Conservation (phyloP, 2,329 filamentous ascomycete genomes). For the Alternaria sp. region DNA sequence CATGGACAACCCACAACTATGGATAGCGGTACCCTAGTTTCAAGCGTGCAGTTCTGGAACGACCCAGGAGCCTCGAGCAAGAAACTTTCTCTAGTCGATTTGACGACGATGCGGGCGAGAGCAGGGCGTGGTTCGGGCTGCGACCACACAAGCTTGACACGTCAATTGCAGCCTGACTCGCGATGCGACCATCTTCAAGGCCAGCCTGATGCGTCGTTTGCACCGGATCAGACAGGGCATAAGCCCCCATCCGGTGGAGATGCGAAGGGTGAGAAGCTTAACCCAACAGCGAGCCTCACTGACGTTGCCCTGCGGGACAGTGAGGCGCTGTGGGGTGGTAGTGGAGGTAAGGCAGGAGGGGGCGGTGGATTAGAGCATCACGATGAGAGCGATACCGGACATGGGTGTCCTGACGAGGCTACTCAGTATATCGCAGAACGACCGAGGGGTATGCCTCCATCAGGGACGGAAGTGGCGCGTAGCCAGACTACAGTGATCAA, state of each 20-base stretch:
- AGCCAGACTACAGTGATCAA: constrained; percentile 82
- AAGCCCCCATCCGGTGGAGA: constrained; percentile 32
- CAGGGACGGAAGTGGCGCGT: constrained; percentile 48
- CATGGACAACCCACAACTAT: constrained; percentile 4
- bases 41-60: constrained; percentile 60
- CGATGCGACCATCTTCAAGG: constrained; percentile 19
- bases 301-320: constrained; percentile 25
- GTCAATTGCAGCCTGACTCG: constrained; percentile 33
- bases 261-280: constrained; percentile 27
- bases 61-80: constrained; percentile 67
- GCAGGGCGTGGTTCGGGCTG: constrained; percentile 47
- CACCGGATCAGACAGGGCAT: constrained; percentile 8
- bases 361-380: constrained; percentile 30
- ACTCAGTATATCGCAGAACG: constrained; percentile 1
- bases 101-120: constrained; percentile 57
- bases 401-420: constrained; percentile 31
- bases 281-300: constrained; percentile 33
- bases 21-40: constrained; percentile 54
- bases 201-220: constrained; percentile 27
- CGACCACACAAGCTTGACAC: constrained; percentile 32
- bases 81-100: constrained; percentile 71
- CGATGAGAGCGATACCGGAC: constrained; percentile 30
- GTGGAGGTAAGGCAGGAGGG: constrained; percentile 4
- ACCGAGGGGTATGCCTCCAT: constrained; percentile 11
- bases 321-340: constrained; percentile 33